Conservation (phyloP, 2,329 filamentous ascomycete genomes). For the Beauveria brongniartii region DNA sequence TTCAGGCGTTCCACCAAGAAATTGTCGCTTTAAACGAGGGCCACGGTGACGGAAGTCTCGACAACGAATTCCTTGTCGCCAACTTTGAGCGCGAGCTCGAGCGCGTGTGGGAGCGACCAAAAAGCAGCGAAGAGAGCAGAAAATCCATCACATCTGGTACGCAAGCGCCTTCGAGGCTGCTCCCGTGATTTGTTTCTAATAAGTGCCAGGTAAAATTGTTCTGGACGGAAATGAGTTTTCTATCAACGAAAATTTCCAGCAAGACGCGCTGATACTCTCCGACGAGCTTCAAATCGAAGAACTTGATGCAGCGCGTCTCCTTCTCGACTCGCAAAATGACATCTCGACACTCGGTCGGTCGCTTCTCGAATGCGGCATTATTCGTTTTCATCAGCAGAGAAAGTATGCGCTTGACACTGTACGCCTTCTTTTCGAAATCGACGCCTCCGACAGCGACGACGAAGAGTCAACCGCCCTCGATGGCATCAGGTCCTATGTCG, state of each 20-base stretch:
- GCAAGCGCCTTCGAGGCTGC: background rate
- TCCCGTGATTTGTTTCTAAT: conserved; percentile 12
- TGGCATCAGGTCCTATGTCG: conserved; percentile 27
- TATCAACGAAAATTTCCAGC: conserved; percentile 81
- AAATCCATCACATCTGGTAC: conserved; percentile 59
- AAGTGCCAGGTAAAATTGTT: conserved; percentile 60
- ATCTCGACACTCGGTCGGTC: conserved; percentile 61
- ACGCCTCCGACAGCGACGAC: conserved; percentile 47
- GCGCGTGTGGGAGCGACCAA: conserved; percentile 64
- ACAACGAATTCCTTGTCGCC: conserved; percentile 61
- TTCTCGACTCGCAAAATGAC: conserved; percentile 66
- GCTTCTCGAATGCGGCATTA: conserved; percentile 68
- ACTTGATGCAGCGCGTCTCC: conserved; percentile 67
- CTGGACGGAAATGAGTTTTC: conserved; percentile 66
- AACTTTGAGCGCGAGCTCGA: conserved; percentile 66
- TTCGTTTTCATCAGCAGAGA: conserved; percentile 81
- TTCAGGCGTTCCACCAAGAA: conserved; percentile 81
- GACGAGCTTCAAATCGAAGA: conserved; percentile 90
- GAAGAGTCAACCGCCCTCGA: conserved; percentile 36
- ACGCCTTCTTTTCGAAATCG: conserved; percentile 66
- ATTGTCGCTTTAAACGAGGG: conserved; percentile 68
- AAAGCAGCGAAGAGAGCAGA: conserved; percentile 68
- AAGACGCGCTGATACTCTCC: conserved; percentile 71
- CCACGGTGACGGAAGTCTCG: conserved; percentile 52
- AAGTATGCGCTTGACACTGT: conserved; percentile 77